Conservation (phyloP, 2,329 filamentous ascomycete genomes). For the Colletotrichum liriopes region DNA sequence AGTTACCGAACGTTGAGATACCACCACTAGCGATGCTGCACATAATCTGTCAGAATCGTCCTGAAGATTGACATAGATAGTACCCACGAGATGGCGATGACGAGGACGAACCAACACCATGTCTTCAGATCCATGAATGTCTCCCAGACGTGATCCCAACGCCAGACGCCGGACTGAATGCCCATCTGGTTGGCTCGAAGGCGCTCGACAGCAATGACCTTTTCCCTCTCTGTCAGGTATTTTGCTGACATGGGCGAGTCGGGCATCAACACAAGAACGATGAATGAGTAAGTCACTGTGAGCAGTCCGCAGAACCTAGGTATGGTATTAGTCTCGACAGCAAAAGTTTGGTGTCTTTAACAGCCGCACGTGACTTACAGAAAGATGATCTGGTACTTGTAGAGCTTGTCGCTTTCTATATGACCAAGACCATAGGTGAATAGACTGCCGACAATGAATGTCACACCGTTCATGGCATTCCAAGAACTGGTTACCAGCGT, state of each 20-base stretch:
- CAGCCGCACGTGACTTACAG: background rate
- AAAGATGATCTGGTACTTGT: constrained; percentile 49
- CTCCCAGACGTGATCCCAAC: constrained; percentile 56
- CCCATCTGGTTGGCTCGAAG: constrained; percentile 64
- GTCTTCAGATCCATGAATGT: constrained; percentile 54
- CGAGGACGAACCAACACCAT: constrained; percentile 57
- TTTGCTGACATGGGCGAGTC: constrained; percentile 73
- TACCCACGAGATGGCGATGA: constrained; percentile 65
- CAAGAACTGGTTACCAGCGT: constrained; percentile 63
- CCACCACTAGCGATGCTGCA: constrained; percentile 65
- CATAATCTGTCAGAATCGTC: background rate
- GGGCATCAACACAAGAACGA: constrained; percentile 71
- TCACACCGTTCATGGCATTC: constrained; percentile 71
- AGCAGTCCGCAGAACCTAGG: constrained; percentile 52
- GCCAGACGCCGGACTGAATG: constrained; percentile 53
- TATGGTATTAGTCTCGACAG: background rate
- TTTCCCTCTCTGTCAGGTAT: constrained; percentile 69
- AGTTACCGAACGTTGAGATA: constrained; percentile 69
- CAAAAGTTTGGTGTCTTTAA: rapidly evolving
- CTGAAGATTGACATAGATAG: too few relatives aligned
- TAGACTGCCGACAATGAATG: constrained; percentile 60
- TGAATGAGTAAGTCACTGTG: constrained; percentile 61
- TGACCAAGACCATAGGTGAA: constrained; percentile 52
- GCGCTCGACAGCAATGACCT: constrained; percentile 70
- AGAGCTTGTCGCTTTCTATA: constrained; percentile 45